phyloP scores from a whole-genome alignment of 192 early-diverging fungal genomes.

The Coemansia pectinata region DNA sequence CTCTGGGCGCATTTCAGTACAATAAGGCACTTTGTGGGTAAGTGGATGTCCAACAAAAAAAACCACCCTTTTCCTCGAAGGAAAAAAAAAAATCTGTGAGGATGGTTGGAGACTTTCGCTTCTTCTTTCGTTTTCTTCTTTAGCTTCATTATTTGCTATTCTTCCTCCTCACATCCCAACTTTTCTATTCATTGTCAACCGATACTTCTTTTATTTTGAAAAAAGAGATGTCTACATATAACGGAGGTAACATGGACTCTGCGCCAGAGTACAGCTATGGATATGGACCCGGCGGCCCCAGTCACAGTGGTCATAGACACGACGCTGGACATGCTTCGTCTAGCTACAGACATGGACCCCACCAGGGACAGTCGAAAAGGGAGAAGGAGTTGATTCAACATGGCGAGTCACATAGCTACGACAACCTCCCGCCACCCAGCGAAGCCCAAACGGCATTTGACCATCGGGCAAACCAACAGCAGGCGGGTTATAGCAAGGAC shows the following conservation, averaged over 20 bases:
- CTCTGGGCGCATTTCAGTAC: neutral
- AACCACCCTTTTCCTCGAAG: neutral
- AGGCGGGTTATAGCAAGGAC: neutral
- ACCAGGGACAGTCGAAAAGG: neutral
- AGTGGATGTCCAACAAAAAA: slow-evolving; percentile 1
- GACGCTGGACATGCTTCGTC: neutral
- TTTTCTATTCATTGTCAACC: neutral
- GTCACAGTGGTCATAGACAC: neutral
- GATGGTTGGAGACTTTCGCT: neutral
- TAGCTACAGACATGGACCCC: neutral
- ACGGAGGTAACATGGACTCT: slow-evolving; percentile 9
- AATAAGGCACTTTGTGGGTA: neutral
- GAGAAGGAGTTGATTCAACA: slow-evolving; percentile 6
- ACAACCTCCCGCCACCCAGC: neutral
- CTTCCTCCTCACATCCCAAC: neutral
- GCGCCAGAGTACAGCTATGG: slow-evolving; percentile 10
- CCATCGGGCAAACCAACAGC: neutral
- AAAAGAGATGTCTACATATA: neutral
- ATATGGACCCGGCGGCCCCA: neutral
- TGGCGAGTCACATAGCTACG: slow-evolving; percentile 32
- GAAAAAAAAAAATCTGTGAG: neutral
- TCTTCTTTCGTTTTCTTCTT: neutral
- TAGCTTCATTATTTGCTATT: slow-evolving; percentile 6
- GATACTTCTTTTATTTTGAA: neutral
- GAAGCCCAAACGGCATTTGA: slow-evolving; percentile 18